A percentile compares a stretch with the other conserved stretches of the same genome.
Evolutionary conservation across 306 rosid species (phyloP).

Genomic region (Ziziphus jujuba): DNA sequence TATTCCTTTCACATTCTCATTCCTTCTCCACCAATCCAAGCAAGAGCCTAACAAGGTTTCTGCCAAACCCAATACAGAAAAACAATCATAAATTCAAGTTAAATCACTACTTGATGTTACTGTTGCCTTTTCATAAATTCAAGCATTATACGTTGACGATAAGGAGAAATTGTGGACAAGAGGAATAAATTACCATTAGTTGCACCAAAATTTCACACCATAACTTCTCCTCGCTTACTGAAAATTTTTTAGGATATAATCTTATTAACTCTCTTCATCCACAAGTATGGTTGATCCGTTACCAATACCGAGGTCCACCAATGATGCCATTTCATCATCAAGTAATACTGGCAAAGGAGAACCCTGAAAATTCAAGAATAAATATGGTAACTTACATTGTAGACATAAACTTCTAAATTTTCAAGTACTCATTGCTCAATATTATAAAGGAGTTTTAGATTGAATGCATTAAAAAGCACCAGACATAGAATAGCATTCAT

Average conservation of each 20-base stretch:
- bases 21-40: too few relatives aligned
- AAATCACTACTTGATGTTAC: too few relatives aligned
- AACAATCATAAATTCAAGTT: too few relatives aligned
- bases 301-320: slow-evolving; percentile 71
- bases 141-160: too few relatives aligned
- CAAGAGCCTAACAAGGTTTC: too few relatives aligned
- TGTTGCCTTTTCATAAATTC: too few relatives aligned
- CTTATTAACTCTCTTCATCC: slow-evolving; percentile 64
- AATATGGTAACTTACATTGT: not conserved
- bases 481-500: not conserved
- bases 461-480: not conserved
- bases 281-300: slow-evolving; percentile 68
- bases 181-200: too few relatives aligned
- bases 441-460: not conserved
- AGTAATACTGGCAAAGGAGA: slow-evolving; percentile 76
- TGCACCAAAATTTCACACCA: too few relatives aligned
- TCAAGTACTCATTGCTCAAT: not conserved
- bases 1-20: too few relatives aligned
- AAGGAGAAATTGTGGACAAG: too few relatives aligned
- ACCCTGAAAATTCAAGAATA: slow-evolving; percentile 51
- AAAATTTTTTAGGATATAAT: not conserved
- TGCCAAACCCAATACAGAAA: too few relatives aligned
- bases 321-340: slow-evolving; percentile 68
- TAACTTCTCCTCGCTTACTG: too few relatives aligned
- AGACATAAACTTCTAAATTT: not conserved